Evolutionary conservation across 108 stramenopile species (phyloP), one percentile per base, ranked within the genome.

Genomic region (Cylindrotheca closterium): DNA sequence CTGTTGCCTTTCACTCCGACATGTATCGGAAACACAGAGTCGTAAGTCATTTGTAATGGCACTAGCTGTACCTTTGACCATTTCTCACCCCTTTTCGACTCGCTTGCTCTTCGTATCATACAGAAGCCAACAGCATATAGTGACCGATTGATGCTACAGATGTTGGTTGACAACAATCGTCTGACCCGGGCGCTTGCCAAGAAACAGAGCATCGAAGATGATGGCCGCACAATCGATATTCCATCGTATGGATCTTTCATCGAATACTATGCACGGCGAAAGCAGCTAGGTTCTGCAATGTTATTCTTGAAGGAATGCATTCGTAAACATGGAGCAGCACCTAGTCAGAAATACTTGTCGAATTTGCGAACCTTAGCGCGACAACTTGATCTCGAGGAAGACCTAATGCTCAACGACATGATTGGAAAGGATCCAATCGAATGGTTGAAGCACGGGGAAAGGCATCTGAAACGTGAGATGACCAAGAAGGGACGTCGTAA

Each of bases 221-320:
- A 79, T 47, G 84, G 84, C 12, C 64, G 88, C 47, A 70, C 63
- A 25, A 63, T 94, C 18, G 93, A 94, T 55, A 55, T 91, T 2
- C 51, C 79, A 29, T 83, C 84, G 2, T 94, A 94, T 51, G 93
- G 93, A 18, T 62, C 79, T 18, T 64, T 94, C 42, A 63, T 94
- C 30, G 86, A 94, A 30, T 82, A 91, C 54, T 91, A 80, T 63
- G 78, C 75, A 5, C 79, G 60, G 26, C 79, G 65, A 22, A 51
- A 71, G 12, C 86, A 94, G 58, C 33, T 89, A 7, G 93, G 93
- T 46, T 89, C 88, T 1, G 89, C 93, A 17, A 46, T 94, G 8
- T 47, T 91, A 46, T 47, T 86, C 17, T 77, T 94, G 52, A 89
- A 87, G 65, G 93, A 94, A 59, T 94, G 93, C 60, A 75, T 88